Conservation (phyloP, 2,329 filamentous ascomycete species). For the Cercospora brassicicola region DNA sequence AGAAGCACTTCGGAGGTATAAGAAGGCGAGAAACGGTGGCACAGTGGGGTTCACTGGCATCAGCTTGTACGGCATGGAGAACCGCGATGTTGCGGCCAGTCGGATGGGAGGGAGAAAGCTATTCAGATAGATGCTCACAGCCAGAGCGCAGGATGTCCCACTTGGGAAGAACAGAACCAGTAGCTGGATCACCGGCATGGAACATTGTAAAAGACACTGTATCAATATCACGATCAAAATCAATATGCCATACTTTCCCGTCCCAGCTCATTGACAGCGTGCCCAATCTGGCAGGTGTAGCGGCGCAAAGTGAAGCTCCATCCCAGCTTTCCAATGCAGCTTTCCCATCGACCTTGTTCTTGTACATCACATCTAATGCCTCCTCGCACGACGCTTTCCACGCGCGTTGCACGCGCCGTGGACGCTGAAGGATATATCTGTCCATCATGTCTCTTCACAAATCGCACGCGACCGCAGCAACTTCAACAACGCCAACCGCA, state of each 20-base stretch:
- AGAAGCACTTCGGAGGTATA: slow-evolving; percentile 71
- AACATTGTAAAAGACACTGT: background rate
- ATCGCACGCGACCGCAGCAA: background rate
- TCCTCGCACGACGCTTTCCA: slow-evolving; percentile 17
- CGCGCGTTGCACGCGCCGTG: slow-evolving; percentile 10
- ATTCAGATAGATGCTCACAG: slow-evolving; percentile 42
- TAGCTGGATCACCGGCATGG: background rate
- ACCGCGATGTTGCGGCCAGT: slow-evolving; percentile 41
- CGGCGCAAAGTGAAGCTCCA: slow-evolving; percentile 2
- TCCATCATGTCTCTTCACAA: slow-evolving; percentile 25
- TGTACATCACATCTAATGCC: slow-evolving; percentile 18
- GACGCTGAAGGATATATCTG: slow-evolving; percentile 25
- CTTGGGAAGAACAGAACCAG: background rate
- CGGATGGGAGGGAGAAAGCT: slow-evolving; percentile 49
- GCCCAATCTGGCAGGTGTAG: slow-evolving; percentile 1
- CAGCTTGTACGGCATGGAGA: slow-evolving; percentile 50
- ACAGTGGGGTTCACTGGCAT: slow-evolving; percentile 55
- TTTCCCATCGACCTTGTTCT: background rate
- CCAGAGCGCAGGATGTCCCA: background rate
- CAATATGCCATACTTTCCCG: background rate
- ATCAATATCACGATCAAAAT: background rate
- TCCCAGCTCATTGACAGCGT: background rate
- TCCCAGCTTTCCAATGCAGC: background rate
- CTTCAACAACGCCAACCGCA: background rate
- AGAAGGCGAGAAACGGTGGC: slow-evolving; percentile 61